These are phyloP conservation scores for Trypanosomatidae sp. DNA, from an alignment of 208 protist genomes.

Conservation along the genomic window DNA sequence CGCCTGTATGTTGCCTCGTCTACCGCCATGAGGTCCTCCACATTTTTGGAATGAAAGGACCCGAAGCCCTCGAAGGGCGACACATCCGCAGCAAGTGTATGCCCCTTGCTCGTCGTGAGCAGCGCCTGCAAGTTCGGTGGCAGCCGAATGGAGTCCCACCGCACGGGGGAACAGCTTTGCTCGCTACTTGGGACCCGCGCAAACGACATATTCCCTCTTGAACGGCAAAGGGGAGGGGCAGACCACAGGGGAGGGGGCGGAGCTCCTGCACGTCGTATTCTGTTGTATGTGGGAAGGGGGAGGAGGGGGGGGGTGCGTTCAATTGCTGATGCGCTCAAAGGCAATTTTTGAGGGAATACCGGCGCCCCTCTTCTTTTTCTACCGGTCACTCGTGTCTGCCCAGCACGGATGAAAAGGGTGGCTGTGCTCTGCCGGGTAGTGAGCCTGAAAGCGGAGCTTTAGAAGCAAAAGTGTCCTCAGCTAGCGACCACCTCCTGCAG, in stretches of 20 bases:
- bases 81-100: conserved; percentile 27
- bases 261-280: not conserved
- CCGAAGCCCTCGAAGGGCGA: conserved; percentile 87
- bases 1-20: conserved; percentile 43
- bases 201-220: conserved; percentile 1
- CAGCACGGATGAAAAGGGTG: not conserved
- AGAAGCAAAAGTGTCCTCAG: not conserved
- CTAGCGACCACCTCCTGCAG: not conserved
- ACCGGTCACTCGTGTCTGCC: not conserved
- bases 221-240: not conserved
- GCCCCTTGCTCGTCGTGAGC: conserved; percentile 31
- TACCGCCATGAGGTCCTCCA: conserved; percentile 76
- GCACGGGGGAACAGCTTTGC: conserved; percentile 14
- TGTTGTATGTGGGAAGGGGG: not conserved
- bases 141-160: conserved; percentile 40
- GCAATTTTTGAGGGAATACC: not conserved
- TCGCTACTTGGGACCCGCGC: not conserved
- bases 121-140: conserved; percentile 21
- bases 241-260: too few relatives aligned
- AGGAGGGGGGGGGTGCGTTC: not conserved
- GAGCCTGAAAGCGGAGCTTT: not conserved
- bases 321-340: not conserved
- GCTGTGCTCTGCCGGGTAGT: not conserved
- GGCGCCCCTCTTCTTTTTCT: not conserved
- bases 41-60: conserved; percentile 92